Base-by-base conservation (phyloP, 805 yeast genomes). In the Diddensiella caesifluorescens region DNA sequence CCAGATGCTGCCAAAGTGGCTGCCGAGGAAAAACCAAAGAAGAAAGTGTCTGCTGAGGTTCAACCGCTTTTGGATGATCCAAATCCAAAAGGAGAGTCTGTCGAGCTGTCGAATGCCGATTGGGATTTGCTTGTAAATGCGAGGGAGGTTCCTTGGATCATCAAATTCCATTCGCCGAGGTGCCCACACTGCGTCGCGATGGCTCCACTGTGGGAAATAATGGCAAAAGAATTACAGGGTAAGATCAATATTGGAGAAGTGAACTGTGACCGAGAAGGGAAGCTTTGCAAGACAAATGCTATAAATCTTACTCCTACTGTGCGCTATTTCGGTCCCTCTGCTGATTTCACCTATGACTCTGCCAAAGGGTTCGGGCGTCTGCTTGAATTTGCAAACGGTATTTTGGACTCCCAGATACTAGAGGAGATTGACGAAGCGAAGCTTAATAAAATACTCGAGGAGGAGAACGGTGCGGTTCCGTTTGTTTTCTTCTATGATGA, bases 401-500 rank as follows among this genome's bases (percentile, higher is more conserved):
- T 61, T 10, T 51, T 52, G 23, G 53, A 53, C 21, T 58, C 64
- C 10, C 53, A 48, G 35, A 50, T 57, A 29, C 42, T 54, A 23
- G 55, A 57, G 18, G 50, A 62, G 2, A 54, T 58, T 19, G 50
- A 50, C 29, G 49, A 45, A 5, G 49, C 44, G 4, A 48, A 60
- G 41, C 40, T 52, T 16, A 51, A 48, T n/a, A 52, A 47, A 22
- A 35, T 58, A 13, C 49, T 49, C 22, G 42, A 45, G 39, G 57
- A 56, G 10, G 45, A 53, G 9, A 33, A 35, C 4, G 42, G 26
- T 22, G 27, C 22, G 37, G 59, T 58, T 20, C 49, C 61, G 1
- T 64, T 64, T 47, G 51, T 68, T 21, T 68, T 62, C 46, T 55
- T 68, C 27, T 62, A 66, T 41, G 71, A 68, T 47, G 61, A 61